A percentile compares a stretch with the other conserved stretches of the same genome.
Evolutionary conservation across 2,329 filamentous ascomycete genomes (phyloP).

Genomic region (Basipetospora chlamydospora): DNA sequence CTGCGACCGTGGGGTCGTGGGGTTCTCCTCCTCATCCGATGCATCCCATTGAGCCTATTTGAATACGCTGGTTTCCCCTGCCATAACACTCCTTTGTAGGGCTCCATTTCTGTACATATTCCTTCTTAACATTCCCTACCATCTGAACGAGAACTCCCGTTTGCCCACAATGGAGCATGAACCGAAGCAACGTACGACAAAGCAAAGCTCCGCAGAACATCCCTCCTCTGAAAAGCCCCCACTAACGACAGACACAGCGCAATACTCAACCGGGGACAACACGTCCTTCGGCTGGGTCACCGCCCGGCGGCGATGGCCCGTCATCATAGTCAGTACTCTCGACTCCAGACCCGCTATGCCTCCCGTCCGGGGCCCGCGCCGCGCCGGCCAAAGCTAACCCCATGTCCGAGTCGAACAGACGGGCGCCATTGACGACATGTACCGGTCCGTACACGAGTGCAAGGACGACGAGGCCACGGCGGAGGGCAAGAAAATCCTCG

Average conservation of each 20-base stretch:
- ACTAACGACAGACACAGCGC: slow-evolving; percentile 35
- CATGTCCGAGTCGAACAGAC: slow-evolving; percentile 43
- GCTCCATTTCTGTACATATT: too few species aligned
- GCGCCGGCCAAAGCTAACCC: too few species aligned
- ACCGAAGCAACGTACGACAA: too few species aligned
- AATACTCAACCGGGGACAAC: slow-evolving; percentile 65
- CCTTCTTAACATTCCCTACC: too few species aligned
- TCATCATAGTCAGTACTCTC: slow-evolving; percentile 58
- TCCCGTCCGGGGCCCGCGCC: too few species aligned
- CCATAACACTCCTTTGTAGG: too few species aligned
- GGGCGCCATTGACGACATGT: slow-evolving; percentile 85
- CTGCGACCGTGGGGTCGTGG: too few species aligned
- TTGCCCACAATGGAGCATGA: too few species aligned
- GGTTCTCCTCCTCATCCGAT: too few species aligned
- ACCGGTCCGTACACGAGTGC: slow-evolving; percentile 50
- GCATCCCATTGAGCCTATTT: too few species aligned
- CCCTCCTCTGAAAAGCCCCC: not conserved
- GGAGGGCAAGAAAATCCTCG: slow-evolving; percentile 79
- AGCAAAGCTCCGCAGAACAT: slow-evolving; percentile 52
- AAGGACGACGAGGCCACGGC: slow-evolving; percentile 48
- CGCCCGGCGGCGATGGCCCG: slow-evolving; percentile 77
- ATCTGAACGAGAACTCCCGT: too few species aligned
- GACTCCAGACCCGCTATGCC: not conserved
- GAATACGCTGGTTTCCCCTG: too few species aligned
- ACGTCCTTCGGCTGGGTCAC: slow-evolving; percentile 80